Evolutionary conservation across 768 basidiomycete genomes (phyloP).

Genomic region (Russula dissimulans): DNA sequence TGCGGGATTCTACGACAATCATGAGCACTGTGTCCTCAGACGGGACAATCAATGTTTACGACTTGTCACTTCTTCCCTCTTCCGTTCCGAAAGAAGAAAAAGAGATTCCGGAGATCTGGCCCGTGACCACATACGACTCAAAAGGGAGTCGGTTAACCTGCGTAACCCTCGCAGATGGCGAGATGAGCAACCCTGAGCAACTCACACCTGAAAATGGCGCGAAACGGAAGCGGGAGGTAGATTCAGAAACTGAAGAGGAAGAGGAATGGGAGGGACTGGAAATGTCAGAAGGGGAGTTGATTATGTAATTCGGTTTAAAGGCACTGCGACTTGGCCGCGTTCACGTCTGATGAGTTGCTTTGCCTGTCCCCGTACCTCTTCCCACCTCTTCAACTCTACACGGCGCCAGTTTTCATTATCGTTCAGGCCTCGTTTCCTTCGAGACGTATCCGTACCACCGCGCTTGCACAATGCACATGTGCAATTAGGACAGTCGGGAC

Average conservation of each 20-base stretch:
- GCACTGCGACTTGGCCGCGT: background rate
- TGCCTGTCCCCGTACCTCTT: background rate
- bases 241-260: conserved; percentile 27
- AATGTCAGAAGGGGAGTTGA: conserved; percentile 20
- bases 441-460: background rate
- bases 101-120: conserved; percentile 32
- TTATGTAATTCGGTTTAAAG: background rate
- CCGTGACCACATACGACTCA: conserved; percentile 67
- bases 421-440: background rate
- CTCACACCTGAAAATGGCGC: conserved; percentile 21
- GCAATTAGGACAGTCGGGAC: conserved; percentile 2
- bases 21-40: conserved; percentile 83
- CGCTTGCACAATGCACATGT: conserved; percentile 1
- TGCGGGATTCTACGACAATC: conserved; percentile 43
- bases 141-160: conserved; percentile 84
- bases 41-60: conserved; percentile 72
- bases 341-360: conserved; percentile 14
- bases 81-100: conserved; percentile 16
- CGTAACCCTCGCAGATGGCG: conserved; percentile 46
- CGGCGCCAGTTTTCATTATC: conserved; percentile 14
- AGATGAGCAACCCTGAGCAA: conserved; percentile 8
- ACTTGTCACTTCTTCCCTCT: conserved; percentile 43
- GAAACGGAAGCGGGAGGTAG: conserved; percentile 33
- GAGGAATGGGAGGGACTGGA: conserved; percentile 19
- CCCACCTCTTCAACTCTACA: background rate